These are phyloP conservation scores for Litchi chinensis DNA, from an alignment of 345 rosid genomes.

Conservation along the genomic window DNA sequence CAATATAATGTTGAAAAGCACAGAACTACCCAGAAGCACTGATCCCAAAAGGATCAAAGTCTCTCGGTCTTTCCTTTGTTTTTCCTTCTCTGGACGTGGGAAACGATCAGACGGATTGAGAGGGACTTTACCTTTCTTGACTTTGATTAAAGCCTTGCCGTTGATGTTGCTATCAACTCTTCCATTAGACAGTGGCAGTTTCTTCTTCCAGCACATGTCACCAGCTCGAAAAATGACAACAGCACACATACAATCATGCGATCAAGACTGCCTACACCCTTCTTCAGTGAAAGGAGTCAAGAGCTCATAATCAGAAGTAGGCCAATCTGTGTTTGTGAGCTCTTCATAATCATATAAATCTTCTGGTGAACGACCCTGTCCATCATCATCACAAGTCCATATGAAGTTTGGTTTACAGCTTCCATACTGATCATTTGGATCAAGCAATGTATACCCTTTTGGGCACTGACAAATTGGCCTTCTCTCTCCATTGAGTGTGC, in stretches of 20 bases:
- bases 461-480: conserved; percentile 25
- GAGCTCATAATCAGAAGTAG: conserved; percentile 31
- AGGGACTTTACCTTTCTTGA: conserved; percentile 18
- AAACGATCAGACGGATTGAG: background rate
- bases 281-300: conserved; percentile 23
- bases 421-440: conserved; percentile 11
- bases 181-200: conserved; percentile 43
- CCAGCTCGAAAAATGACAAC: conserved; percentile 28
- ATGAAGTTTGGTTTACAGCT: conserved; percentile 22
- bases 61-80: background rate
- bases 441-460: conserved; percentile 2
- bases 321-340: conserved; percentile 29
- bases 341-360: conserved; percentile 20
- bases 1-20: conserved; percentile 26
- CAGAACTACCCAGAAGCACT: conserved; percentile 34
- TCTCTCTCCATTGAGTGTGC: background rate
- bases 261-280: conserved; percentile 34
- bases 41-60: conserved; percentile 26
- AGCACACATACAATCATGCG: conserved; percentile 39
- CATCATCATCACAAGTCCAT: conserved; percentile 16
- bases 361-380: background rate
- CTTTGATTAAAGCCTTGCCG: conserved; percentile 32
- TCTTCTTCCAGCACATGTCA: conserved; percentile 41
- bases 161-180: background rate
- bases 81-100: background rate